These are phyloP conservation scores for Xylaria multiplex DNA, from an alignment of 2,329 filamentous ascomycete genomes.

Conservation along the genomic window DNA sequence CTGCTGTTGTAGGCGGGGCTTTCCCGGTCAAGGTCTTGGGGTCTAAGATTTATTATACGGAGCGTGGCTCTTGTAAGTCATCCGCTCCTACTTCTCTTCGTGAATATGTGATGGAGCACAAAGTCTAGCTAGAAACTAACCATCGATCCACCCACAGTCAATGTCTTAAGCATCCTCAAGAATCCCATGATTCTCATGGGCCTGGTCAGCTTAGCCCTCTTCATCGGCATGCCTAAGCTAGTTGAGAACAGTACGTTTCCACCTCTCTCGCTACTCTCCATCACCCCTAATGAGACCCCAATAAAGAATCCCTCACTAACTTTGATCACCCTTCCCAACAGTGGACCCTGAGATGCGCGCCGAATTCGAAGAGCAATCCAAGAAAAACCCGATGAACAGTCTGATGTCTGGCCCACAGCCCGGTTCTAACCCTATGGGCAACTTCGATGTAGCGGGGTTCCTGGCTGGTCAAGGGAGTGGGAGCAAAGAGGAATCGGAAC, in stretches of 20 bases:
- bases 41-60: conserved; percentile 78
- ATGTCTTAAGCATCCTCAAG: conserved; percentile 83
- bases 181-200: conserved; percentile 98
- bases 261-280: background rate
- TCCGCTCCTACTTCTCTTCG: conserved; percentile 21
- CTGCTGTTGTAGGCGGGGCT: conserved; percentile 40
- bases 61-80: conserved; percentile 77
- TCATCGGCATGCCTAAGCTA: conserved; percentile 93
- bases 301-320: conserved; percentile 4
- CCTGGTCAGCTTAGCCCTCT: conserved; percentile 81
- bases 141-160: conserved; percentile 63
- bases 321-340: conserved; percentile 51
- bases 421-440: conserved; percentile 58
- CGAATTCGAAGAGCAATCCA: conserved; percentile 91
- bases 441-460: conserved; percentile 72
- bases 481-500: conserved; percentile 47
- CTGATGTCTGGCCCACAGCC: conserved; percentile 41
- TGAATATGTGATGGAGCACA: background rate
- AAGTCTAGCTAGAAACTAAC: conserved; percentile 26
- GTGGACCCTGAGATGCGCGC: conserved; percentile 97
- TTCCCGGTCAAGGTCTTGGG: conserved; percentile 72
- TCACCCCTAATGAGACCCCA: background rate
- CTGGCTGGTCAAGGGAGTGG: conserved; percentile 66
- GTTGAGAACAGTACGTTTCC: conserved; percentile 87
- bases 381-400: conserved; percentile 67